A percentile compares a stretch with the other conserved stretches of the same genome.
These are phyloP conservation scores for Penicillium subrubescens DNA, from an alignment of 495 filamentous ascomycete genomes.

Conservation along the genomic window DNA sequence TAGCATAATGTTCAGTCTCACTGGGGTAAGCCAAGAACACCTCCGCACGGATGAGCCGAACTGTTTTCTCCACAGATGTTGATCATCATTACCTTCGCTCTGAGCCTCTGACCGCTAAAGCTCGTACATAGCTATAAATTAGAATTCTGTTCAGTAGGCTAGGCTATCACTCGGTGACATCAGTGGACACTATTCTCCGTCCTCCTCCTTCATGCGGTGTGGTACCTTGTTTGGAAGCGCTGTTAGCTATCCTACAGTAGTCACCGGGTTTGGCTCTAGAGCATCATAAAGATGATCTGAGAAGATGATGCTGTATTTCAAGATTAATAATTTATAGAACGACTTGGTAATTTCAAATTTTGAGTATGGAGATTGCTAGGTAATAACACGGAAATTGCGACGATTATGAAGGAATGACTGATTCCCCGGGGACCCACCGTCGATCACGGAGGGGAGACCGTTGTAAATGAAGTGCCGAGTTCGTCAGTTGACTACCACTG, in stretches of 20 bases:
- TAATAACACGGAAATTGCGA: neutral
- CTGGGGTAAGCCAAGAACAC: too few relatives aligned
- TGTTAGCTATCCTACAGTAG: too few relatives aligned
- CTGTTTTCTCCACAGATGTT: neutral
- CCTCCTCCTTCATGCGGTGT: neutral
- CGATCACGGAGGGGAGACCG: neutral
- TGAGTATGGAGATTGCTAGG: neutral
- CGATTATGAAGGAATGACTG: neutral
- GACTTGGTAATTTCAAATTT: too few relatives aligned
- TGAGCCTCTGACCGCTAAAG: neutral
- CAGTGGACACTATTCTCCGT: neutral
- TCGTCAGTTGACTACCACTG: neutral
- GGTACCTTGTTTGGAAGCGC: too few relatives aligned
- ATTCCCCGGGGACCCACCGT: slow-evolving; percentile 2
- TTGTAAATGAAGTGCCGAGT: neutral
- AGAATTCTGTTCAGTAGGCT: neutral
- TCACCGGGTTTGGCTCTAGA: too few relatives aligned
- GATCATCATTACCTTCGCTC: slow-evolving; percentile 2
- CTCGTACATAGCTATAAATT: neutral
- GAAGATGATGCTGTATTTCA: too few relatives aligned
- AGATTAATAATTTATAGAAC: too few relatives aligned
- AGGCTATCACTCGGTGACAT: neutral
- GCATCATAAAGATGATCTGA: too few relatives aligned
- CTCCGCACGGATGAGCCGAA: too few relatives aligned
- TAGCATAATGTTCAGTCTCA: too few relatives aligned